Conservation (phyloP, 2,329 filamentous ascomycete species). For the Aspergillus glaucus region DNA sequence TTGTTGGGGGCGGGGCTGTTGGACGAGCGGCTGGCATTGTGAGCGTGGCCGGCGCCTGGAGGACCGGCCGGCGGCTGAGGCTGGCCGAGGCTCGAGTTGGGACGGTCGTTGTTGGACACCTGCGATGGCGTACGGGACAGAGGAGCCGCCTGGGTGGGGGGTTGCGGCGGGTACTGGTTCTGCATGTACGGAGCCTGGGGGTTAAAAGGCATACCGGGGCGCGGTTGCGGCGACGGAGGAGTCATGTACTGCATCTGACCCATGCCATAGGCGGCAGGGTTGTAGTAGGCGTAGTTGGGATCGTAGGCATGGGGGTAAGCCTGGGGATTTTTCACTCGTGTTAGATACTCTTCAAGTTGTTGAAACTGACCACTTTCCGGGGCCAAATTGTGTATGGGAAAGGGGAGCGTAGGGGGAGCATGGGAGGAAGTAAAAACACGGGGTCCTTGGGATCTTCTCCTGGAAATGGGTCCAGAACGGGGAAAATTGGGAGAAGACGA, state of each 20-base stretch:
- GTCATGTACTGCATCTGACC: constrained; percentile 37
- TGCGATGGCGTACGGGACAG: constrained; percentile 85
- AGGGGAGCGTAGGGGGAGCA: constrained; percentile 11
- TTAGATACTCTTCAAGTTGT: constrained; percentile 69
- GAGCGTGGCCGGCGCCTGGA: constrained; percentile 40
- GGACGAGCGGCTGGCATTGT: constrained; percentile 51
- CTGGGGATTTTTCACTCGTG: constrained; percentile 54
- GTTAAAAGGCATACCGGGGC: constrained; percentile 45
- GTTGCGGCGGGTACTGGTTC: constrained; percentile 45
- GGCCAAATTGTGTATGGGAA: constrained; percentile 53
- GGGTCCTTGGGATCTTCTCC: constrained; percentile 21
- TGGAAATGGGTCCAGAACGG: constrained; percentile 30
- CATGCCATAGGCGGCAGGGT: constrained; percentile 33
- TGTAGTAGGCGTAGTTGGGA: constrained; percentile 41
- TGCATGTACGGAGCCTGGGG: constrained; percentile 46
- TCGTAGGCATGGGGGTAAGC: constrained; percentile 52
- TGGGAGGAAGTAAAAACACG: constrained; percentile 16
- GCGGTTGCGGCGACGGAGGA: constrained; percentile 42
- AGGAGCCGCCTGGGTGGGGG: constrained; percentile 52
- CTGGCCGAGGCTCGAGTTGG: constrained; percentile 56
- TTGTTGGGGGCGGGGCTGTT: constrained; percentile 54
- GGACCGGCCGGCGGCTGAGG: constrained; percentile 46
- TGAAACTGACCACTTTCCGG: constrained; percentile 67
- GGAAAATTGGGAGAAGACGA: constrained; percentile 24
- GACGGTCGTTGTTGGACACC: constrained; percentile 61